Conservation (phyloP, 331 rosid genomes). For the Erythrophleum ivorense region DNA sequence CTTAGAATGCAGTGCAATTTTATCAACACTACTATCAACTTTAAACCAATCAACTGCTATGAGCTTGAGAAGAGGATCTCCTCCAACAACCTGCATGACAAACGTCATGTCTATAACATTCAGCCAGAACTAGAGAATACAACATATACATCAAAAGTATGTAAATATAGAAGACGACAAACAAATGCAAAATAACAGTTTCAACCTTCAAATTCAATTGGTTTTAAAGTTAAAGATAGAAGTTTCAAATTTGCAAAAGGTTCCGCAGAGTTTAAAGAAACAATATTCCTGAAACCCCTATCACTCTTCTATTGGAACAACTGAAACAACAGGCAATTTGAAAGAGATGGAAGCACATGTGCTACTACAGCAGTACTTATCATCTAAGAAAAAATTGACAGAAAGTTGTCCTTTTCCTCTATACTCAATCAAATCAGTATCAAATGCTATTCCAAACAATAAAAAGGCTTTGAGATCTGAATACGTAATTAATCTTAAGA, state of each 20-base stretch:
- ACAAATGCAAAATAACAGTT: background rate
- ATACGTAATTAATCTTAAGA: background rate
- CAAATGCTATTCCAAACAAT: background rate
- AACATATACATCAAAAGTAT: conserved; percentile 19
- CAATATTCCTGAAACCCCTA: conserved; percentile 11
- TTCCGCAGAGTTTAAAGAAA: conserved; percentile 19
- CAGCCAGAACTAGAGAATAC: conserved; percentile 37
- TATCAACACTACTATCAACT: conserved; percentile 60
- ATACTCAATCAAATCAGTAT: background rate
- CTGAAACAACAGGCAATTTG: background rate
- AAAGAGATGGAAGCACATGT: background rate
- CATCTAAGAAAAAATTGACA: background rate
- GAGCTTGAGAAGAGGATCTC: conserved; percentile 94
- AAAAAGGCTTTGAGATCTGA: background rate
- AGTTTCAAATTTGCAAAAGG: conserved; percentile 10
- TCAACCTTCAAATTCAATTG: background rate
- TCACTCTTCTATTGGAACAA: background rate
- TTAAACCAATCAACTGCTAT: conserved; percentile 90
- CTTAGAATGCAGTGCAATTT: conserved; percentile 75
- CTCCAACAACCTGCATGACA: conserved; percentile 77
- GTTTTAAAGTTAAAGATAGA: conserved; percentile 22
- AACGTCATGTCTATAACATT: conserved; percentile 25
- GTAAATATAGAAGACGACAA: conserved; percentile 14
- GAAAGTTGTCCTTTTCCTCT: conserved; percentile 13
- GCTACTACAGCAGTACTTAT: background rate